Evolutionary conservation across 1,284 basidiomycete genomes (phyloP).

Genomic region (Tilletia walkeri): DNA sequence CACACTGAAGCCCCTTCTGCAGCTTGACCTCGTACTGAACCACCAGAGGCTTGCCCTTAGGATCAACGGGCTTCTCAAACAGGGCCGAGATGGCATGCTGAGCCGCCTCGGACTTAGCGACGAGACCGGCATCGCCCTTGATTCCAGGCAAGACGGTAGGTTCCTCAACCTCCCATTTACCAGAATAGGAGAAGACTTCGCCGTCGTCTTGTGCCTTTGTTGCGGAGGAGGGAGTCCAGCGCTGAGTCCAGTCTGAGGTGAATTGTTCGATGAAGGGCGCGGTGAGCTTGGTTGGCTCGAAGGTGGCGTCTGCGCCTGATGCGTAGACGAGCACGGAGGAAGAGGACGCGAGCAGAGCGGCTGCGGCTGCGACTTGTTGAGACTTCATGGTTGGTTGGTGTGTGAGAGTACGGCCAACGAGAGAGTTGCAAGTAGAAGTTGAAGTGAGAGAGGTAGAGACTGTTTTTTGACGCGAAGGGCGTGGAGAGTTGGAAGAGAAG

Average conservation of each 20-base stretch:
- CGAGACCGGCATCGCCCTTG: slow-evolving; percentile 56
- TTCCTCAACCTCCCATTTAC: slow-evolving; percentile 94
- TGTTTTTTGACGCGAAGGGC: too few species aligned
- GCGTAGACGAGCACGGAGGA: slow-evolving; percentile 14
- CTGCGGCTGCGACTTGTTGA: slow-evolving; percentile 16
- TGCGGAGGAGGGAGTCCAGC: slow-evolving; percentile 94
- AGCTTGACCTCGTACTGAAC: slow-evolving; percentile 96
- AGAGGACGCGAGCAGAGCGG: slow-evolving; percentile 10
- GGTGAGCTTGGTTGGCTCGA: slow-evolving; percentile 73
- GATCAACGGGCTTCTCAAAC: slow-evolving; percentile 75
- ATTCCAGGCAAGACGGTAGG: slow-evolving; percentile 67
- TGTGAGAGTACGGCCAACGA: background rate
- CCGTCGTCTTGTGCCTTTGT: slow-evolving; percentile 69
- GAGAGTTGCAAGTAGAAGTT: too few species aligned
- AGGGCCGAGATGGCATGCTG: slow-evolving; percentile 97
- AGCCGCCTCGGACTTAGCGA: slow-evolving; percentile 74
- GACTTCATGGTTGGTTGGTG: slow-evolving; percentile 10
- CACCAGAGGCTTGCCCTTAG: slow-evolving; percentile 80
- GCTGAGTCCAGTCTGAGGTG: slow-evolving; percentile 79
- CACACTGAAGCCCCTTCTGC: slow-evolving; percentile 98
- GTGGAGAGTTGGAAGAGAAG: too few species aligned
- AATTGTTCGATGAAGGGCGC: slow-evolving; percentile 99
- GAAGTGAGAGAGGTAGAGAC: too few species aligned
- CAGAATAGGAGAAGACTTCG: slow-evolving; percentile 80
- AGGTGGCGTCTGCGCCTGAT: background rate